Conservation (phyloP, 768 basidiomycete genomes). For the Serendipita indica region DNA sequence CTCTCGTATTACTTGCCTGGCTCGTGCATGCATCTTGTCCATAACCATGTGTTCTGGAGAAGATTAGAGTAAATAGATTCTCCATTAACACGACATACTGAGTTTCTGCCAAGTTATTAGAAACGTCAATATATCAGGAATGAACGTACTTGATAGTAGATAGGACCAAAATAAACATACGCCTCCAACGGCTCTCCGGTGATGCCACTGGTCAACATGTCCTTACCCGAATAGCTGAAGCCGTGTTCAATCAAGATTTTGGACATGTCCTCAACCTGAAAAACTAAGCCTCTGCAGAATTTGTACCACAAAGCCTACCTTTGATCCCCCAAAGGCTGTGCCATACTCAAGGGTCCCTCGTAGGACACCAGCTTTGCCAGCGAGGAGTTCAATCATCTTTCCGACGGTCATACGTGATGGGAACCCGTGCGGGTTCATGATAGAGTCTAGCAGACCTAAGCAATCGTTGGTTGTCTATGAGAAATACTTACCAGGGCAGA, state of each 20-base stretch:
- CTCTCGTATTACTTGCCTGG: constrained; percentile 40
- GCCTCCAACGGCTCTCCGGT: constrained; percentile 93
- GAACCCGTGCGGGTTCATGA: constrained; percentile 99
- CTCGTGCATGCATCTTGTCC: constrained; percentile 99
- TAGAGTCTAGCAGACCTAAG: constrained; percentile 50
- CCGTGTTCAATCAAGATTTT: constrained; percentile 88
- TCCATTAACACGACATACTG: constrained; percentile 43
- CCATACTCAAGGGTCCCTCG: constrained; percentile 83
- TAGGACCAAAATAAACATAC: constrained; percentile 97
- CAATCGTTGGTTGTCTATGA: neutral
- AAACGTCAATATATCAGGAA: constrained; percentile 9
- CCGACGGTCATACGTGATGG: constrained; percentile 99
- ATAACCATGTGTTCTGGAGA: constrained; percentile 88
- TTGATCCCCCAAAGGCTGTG: constrained; percentile 95
- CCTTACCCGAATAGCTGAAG: constrained; percentile 97
- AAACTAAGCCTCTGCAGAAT: too few relatives aligned
- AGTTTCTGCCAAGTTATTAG: constrained; percentile 51
- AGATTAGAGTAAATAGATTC: constrained; percentile 10
- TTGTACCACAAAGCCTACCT: constrained; percentile 36
- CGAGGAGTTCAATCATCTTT: constrained; percentile 97
- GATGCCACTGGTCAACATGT: constrained; percentile 96
- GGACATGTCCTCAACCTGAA: constrained; percentile 97
- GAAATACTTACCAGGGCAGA: constrained; percentile 56
- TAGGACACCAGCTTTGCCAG: constrained; percentile 94
- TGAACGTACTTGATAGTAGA: constrained; percentile 76